Percentiles rank a stretch among this genome's conserved stretches.
These are phyloP conservation scores for Fistulifera pelliculosa DNA, from an alignment of 108 stramenopile species.

Conservation along the genomic window DNA sequence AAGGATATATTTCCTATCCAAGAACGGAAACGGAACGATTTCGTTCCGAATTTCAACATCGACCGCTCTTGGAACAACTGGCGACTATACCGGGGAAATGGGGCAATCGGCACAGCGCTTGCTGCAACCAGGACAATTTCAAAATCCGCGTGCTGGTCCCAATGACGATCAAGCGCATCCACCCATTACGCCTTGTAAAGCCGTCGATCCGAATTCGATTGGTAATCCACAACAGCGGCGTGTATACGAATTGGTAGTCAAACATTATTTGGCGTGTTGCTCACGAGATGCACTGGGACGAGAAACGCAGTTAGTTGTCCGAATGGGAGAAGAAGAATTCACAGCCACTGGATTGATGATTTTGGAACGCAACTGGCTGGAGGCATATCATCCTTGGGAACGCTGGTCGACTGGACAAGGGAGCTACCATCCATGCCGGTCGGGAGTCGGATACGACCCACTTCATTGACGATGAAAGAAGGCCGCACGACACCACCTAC, in stretches of 20 bases:
- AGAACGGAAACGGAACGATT: conserved; percentile 97
- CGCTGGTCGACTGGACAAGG: conserved; percentile 87
- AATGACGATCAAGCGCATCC: conserved; percentile 98
- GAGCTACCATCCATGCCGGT: conserved; percentile 59
- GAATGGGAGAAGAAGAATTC: conserved; percentile 75
- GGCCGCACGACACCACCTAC: conserved; percentile 65
- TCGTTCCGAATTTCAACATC: conserved; percentile 82
- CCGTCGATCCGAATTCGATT: conserved; percentile 77
- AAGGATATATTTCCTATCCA: conserved; percentile 92
- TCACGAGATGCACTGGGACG: conserved; percentile 88
- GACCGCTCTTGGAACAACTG: conserved; percentile 65
- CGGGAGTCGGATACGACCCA: conserved; percentile 64
- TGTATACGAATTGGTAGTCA: conserved; percentile 85
- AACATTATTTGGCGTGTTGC: conserved; percentile 98
- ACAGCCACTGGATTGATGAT: conserved; percentile 84
- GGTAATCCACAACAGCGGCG: conserved; percentile 53
- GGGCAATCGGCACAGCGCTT: conserved; percentile 60
- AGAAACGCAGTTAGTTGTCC: conserved; percentile 73
- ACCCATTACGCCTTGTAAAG: conserved; percentile 96
- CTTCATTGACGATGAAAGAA: conserved; percentile 62
- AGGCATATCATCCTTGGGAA: conserved; percentile 85
- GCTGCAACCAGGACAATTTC: conserved; percentile 55
- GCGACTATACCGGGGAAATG: conserved; percentile 31
- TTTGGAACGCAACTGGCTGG: conserved; percentile 81
- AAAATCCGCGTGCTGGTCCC: conserved; percentile 71